Conservation (phyloP, 345 rosid species). For the Psidium friedrichsthalianum region DNA sequence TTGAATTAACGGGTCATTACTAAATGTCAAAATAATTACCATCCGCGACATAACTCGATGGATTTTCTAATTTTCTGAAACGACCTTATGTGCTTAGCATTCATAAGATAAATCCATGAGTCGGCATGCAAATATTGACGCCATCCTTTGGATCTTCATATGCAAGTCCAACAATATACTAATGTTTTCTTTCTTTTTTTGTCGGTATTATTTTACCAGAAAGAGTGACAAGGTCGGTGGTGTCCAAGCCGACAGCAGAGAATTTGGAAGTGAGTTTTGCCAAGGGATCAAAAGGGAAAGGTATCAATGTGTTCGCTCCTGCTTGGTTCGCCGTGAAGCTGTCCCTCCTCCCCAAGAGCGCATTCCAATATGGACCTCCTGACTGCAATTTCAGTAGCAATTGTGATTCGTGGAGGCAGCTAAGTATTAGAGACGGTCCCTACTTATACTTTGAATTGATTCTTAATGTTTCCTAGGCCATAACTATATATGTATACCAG, state of each 20-base stretch:
- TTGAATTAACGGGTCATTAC: neutral
- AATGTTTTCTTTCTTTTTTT: neutral
- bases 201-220: slow-evolving; percentile 28
- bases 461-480: neutral
- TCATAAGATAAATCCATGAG: neutral
- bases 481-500: slow-evolving; percentile 21
- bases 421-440: neutral
- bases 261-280: slow-evolving; percentile 35
- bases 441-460: neutral
- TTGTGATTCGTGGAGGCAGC: neutral
- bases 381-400: slow-evolving; percentile 23
- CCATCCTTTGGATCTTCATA: neutral
- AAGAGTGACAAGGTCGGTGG: slow-evolving; percentile 57
- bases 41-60: neutral
- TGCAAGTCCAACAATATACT: neutral
- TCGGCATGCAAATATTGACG: neutral
- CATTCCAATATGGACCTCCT: slow-evolving; percentile 75
- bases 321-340: slow-evolving; percentile 42
- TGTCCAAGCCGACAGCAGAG: slow-evolving; percentile 47
- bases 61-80: neutral
- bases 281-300: slow-evolving; percentile 34
- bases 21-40: neutral
- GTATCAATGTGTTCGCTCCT: slow-evolving; percentile 45
- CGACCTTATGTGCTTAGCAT: neutral
- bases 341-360: slow-evolving; percentile 60